phyloP scores from a whole-genome alignment of 352 stramenopile species.

The Ophiocytium majus region DNA sequence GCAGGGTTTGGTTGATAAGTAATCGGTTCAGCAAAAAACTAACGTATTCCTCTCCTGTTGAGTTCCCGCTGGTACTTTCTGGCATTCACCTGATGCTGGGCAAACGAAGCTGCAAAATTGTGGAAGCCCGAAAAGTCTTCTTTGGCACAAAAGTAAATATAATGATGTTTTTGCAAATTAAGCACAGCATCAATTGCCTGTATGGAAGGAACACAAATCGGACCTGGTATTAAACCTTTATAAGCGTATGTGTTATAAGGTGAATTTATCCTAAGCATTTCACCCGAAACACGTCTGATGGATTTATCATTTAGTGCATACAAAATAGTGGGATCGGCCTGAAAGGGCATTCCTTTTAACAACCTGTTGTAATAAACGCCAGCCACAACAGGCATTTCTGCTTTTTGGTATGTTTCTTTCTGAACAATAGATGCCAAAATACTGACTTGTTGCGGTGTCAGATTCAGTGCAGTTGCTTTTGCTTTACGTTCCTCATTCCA shows the following conservation, averaged over 20 bases:
- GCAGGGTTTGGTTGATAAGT: too few species aligned
- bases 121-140: not conserved
- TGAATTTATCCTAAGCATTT: not conserved
- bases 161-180: not conserved
- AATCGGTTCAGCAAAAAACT: too few species aligned
- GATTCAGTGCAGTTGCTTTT: not conserved
- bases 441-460: not conserved
- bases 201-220: not conserved
- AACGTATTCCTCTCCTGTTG: not conserved
- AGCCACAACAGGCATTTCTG: not conserved
- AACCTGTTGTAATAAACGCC: slow-evolving; percentile 5
- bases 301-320: not conserved
- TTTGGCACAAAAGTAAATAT: slow-evolving; percentile 13
- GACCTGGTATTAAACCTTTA: not conserved
- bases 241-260: slow-evolving; percentile 8
- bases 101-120: not conserved
- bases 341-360: not conserved
- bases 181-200: slow-evolving; percentile 9
- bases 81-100: not conserved
- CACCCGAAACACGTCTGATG: not conserved
- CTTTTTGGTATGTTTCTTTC: not conserved
- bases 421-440: slow-evolving; percentile 18
- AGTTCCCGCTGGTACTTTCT: not conserved
- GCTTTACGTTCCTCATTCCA: not conserved
- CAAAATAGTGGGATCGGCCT: not conserved